A percentile compares a stretch with the other conserved stretches of the same genome.
Conservation (phyloP, 345 rosid species). For the Citrus sp. region DNA sequence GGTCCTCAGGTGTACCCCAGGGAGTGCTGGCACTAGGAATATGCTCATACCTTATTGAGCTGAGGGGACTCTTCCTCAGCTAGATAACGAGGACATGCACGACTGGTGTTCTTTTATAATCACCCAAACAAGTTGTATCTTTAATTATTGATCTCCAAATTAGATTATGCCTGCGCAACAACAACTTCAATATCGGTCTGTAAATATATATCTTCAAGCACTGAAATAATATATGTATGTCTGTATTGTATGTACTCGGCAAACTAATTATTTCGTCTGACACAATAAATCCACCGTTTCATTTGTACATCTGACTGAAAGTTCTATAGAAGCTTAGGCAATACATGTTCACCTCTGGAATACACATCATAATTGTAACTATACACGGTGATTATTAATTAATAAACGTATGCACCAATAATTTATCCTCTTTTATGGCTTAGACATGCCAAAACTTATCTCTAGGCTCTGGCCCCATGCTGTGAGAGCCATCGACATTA, state of each 20-base stretch:
- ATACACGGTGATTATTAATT: background rate
- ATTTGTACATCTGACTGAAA: background rate
- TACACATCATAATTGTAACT: background rate
- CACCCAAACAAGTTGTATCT: background rate
- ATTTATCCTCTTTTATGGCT: background rate
- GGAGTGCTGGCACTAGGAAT: too few relatives aligned
- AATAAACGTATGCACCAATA: background rate
- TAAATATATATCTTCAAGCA: too few relatives aligned
- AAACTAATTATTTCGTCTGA: background rate
- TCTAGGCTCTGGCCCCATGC: background rate
- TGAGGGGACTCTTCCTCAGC: too few relatives aligned
- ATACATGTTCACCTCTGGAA: background rate
- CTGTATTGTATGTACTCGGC: background rate
- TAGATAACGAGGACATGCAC: too few relatives aligned
- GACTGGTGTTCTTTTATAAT: too few relatives aligned
- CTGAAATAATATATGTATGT: too few relatives aligned
- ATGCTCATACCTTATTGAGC: too few relatives aligned
- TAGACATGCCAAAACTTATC: constrained; percentile 8
- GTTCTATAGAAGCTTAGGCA: background rate
- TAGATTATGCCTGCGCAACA: too few relatives aligned
- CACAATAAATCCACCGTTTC: background rate
- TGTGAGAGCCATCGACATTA: background rate
- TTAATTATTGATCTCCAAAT: too few relatives aligned
- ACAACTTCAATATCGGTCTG: too few relatives aligned
- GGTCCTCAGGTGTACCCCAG: too few relatives aligned